A percentile compares a stretch with the other conserved stretches of the same genome.
These are phyloP conservation scores for Agroathelia rolfsii DNA, from an alignment of 1,284 basidiomycete species.

Conservation along the genomic window DNA sequence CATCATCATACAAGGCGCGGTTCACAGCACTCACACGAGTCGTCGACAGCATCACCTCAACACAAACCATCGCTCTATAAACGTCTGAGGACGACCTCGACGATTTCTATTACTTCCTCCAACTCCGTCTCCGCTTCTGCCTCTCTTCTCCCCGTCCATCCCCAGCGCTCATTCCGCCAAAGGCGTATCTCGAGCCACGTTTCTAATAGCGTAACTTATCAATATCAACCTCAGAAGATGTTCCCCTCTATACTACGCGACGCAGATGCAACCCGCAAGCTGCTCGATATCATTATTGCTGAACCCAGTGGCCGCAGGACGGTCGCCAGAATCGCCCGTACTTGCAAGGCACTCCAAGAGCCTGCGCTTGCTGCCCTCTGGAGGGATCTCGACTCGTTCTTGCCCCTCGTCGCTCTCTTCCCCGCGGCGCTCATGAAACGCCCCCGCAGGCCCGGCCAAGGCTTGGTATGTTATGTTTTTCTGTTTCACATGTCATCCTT, in stretches of 20 bases:
- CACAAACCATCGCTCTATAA: no score
- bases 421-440: conserved; percentile 42
- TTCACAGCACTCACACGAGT: no score
- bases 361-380: conserved; percentile 14
- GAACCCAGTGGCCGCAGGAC: conserved; percentile 52
- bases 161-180: no score
- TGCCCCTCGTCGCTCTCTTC: conserved; percentile 11
- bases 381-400: conserved; percentile 12
- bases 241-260: conserved; percentile 49
- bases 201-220: no score
- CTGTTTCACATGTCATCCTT: conserved; percentile 6
- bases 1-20: no score
- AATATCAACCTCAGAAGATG: conserved; percentile 48
- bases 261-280: conserved; percentile 47
- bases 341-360: conserved; percentile 10
- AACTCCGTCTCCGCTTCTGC: no score
- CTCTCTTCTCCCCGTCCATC: no score
- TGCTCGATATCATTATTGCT: conserved; percentile 62
- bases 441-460: conserved; percentile 57
- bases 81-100: no score
- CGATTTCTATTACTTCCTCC: no score
- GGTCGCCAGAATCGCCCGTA: conserved; percentile 21
- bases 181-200: no score
- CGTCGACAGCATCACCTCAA: no score
- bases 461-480: conserved; percentile 46